Evolutionary conservation across 306 rosid species (phyloP).

Genomic region (Vigna angularis): DNA sequence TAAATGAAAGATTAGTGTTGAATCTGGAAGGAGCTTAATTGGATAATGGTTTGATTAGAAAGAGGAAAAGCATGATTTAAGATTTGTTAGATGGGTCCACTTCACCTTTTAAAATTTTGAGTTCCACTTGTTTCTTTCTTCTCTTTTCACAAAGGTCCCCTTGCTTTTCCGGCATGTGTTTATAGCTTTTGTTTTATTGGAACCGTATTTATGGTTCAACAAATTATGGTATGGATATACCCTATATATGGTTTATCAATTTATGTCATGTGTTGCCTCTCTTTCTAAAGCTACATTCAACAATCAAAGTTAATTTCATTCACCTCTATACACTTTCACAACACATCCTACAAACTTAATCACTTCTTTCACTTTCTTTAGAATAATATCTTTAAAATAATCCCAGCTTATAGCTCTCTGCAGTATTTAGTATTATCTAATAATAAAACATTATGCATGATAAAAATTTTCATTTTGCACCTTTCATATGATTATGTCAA

Average conservation of each 20-base stretch:
- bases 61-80: constrained; percentile 18
- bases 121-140: constrained; percentile 41
- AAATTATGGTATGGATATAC: neutral
- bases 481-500: no score
- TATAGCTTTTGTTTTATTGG: constrained; percentile 39
- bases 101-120: constrained; percentile 33
- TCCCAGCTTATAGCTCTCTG: no score
- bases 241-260: neutral
- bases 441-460: no score
- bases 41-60: constrained; percentile 7
- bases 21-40: constrained; percentile 19
- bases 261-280: neutral
- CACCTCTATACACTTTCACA: neutral
- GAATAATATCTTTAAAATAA: no score
- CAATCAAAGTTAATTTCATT: neutral
- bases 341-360: no score
- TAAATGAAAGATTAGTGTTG: neutral
- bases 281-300: neutral
- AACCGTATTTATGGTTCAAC: neutral
- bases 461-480: no score
- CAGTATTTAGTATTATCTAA: no score
- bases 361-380: no score
- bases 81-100: constrained; percentile 44
- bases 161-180: constrained; percentile 43
- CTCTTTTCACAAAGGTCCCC: constrained; percentile 44